Base-by-base conservation (phyloP, 139 green algal species). In the Gonium pectorale region DNA sequence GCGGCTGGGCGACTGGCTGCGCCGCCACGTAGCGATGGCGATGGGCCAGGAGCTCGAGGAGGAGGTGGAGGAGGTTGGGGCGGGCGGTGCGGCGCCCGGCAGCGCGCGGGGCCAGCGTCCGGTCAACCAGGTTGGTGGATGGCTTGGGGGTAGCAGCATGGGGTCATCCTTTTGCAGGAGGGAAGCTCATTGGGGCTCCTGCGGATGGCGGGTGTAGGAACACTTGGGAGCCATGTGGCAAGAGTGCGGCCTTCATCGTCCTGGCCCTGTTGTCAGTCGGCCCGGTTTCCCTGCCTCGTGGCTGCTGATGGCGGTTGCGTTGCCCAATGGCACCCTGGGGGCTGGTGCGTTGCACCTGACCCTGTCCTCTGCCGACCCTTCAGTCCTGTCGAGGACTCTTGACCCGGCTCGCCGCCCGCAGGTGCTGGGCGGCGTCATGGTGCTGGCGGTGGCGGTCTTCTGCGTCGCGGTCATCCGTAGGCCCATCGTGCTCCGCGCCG, bases 401-500 rank as follows among this genome's bases (percentile, higher is more conserved):
- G n/a, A n/a, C n/a, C n/a, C 27, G 37, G 6, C 27, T 11, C 31
- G 26, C n/a, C n/a, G n/a, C n/a, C 77, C 4, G 0, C 52, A 78
- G 66, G 59, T 86, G 41, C 81, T 86, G 68, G 59, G 81, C 56
- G 70, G 52, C 43, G 68, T 86, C 13, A 86, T 81, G 81, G 59
- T 66, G 41, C 66, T 80, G 56, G 54, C 59, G 3, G 54, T 80
- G 59, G 56, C 49, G 11, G 59, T 86, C 3, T 49, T 86, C 38
- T 62, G 52, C 15, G 67, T 86, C 13, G 31, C 35, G 19, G 27
- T 86, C 67, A 68, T 78, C 49, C 38, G 51, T 29, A 66, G 60
- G 27, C 80, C 80, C 26, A 38, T 80, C 59, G 44, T 80, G 41
- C 41, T 83, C 31, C 60, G 43, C 33, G 21, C 15, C 11, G 2